Base-by-base conservation (phyloP, 1,139 yeast species). In the Yamadazyma sp. region DNA sequence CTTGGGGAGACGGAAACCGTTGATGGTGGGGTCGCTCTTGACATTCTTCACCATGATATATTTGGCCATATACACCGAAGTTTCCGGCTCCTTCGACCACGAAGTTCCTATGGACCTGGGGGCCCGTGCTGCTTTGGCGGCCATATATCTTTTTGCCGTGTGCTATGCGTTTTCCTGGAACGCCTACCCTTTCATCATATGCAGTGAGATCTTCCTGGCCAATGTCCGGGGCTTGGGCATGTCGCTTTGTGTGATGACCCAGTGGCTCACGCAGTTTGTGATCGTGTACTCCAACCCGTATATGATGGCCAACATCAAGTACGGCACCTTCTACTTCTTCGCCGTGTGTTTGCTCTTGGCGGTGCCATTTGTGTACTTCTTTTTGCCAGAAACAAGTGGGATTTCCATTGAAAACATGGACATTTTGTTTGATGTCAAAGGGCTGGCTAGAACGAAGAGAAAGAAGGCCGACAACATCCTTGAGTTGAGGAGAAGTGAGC, bases 381-480 rank as follows among this genome's bases (percentile, higher is more conserved):
- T 57, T 33, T 54, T 67, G 16, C 73, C 73, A 9, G 73, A 68
- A 48, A 66, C 73, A 3, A 66, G 62, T 46, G 72, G 73, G 15
- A 62, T 67, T 41, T 64, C 73, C 0, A 62, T 67, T 56, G 76
- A 70, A 51, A 71, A 69, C 48, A 69, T 70, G 74, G 75, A 69
- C 50, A 59, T 56, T 47, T 58, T 70, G 40, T 69, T 69, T 40
- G 56, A 55, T 42, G 42, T 34, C 17, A 34, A 34, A 12, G 44
- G 44, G 2, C 11, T 34, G 2, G 43, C 43, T 3, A 29, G 24
- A 9, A 33, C 36, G 9, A 41, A 43, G 22, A 15, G 46, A 9
- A 24, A 24, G 7, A 44, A 44, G 34, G 38, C 47, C 6, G 46
- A 42, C 11, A 39, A 44, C 29, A 42, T 42, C 14, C 42, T 44